These are phyloP conservation scores for Filosporella fistucella DNA, from an alignment of 495 filamentous ascomycete species.

Conservation along the genomic window DNA sequence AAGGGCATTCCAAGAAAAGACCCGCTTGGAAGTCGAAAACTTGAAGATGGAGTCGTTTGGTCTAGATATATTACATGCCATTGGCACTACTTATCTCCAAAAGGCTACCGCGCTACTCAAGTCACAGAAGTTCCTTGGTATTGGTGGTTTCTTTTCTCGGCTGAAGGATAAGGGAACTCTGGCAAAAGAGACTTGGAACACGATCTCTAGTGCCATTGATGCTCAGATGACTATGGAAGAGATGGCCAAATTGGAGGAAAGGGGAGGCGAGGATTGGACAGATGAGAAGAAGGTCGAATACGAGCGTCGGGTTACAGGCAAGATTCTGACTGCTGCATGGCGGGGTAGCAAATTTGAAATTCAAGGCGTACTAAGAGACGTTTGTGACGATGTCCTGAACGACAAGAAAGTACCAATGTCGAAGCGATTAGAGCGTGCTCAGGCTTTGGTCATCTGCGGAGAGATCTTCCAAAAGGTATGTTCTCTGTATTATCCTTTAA, in stretches of 20 bases:
- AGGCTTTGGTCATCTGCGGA: constrained; percentile 82
- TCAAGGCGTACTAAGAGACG: constrained; percentile 88
- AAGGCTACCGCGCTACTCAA: constrained; percentile 87
- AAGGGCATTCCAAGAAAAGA: constrained; percentile 87
- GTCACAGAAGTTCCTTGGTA: constrained; percentile 93
- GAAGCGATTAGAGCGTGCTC: constrained; percentile 86
- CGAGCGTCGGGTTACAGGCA: constrained; percentile 90
- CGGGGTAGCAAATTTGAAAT: constrained; percentile 97
- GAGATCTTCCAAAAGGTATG: constrained; percentile 83
- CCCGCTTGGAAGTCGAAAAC: constrained; percentile 91
- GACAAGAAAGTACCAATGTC: constrained; percentile 79
- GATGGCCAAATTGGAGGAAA: constrained; percentile 94
- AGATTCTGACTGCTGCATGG: constrained; percentile 98
- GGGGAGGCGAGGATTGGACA: constrained; percentile 96
- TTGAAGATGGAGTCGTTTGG: constrained; percentile 99
- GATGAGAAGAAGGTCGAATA: constrained; percentile 98
- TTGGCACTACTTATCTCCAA: constrained; percentile 81
- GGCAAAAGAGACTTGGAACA: constrained; percentile 97
- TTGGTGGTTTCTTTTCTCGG: constrained; percentile 87
- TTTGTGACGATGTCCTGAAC: constrained; percentile 61
- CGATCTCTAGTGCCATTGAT: constrained; percentile 94
- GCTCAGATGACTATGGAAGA: constrained; percentile 98
- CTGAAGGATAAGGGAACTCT: constrained; percentile 96
- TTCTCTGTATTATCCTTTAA: constrained; percentile 4
- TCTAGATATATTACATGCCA: constrained; percentile 92